Evolutionary conservation across 306 rosid genomes (phyloP), one percentile per base, ranked within the genome.

Genomic region (Trichosanthes cucumerina): DNA sequence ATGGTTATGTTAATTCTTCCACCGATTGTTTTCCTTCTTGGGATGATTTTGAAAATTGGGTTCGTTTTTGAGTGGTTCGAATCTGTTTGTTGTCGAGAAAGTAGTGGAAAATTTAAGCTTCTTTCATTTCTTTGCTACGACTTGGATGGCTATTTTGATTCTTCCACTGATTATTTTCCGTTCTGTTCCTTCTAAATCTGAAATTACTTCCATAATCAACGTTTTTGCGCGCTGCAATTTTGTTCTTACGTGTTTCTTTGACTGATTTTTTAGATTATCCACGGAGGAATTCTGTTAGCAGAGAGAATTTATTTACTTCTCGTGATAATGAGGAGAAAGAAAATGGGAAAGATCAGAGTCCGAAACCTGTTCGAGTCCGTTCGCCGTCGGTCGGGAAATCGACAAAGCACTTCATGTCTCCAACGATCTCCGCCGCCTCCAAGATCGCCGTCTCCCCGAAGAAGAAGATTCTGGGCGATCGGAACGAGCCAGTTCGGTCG

Each of bases 331-430:
- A 84, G 72, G 93, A 93, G 78, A 93, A 93, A 87, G 98, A 93
- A 76, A 93, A 93, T 43, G 88, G 74, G 12, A 93, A 90, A 79
- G 92, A 88, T 36, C 86, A 86, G 77, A 79, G 38, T 85, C 43
- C 65, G 41, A 92, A 85, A 46, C 80, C 79, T 0, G 83, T 81
- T 0, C 87, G 86, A 76, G 80, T 85, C 79, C 86, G 91, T 79
- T 91, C 97, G 0, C 93, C 98, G 28, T 80, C 87, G 64, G 83
- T 80, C 44, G 70, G 86, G 7, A 91, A 88, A 87, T 23, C 86
- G 57, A n/a, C 89, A 15, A 93, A 90, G 85, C 81, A 90, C 81
- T 93, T 93, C 83, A 93, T 93, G 97, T 88, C 93, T 54, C 93
- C 98, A 1, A 93, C 97, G 33, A 90, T 93, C 53, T 93, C 98